A percentile compares a stretch with the other conserved stretches of the same genome.
These are phyloP conservation scores for Voacanga thouarsii DNA, from an alignment of 257 asterid genomes.

Conservation along the genomic window DNA sequence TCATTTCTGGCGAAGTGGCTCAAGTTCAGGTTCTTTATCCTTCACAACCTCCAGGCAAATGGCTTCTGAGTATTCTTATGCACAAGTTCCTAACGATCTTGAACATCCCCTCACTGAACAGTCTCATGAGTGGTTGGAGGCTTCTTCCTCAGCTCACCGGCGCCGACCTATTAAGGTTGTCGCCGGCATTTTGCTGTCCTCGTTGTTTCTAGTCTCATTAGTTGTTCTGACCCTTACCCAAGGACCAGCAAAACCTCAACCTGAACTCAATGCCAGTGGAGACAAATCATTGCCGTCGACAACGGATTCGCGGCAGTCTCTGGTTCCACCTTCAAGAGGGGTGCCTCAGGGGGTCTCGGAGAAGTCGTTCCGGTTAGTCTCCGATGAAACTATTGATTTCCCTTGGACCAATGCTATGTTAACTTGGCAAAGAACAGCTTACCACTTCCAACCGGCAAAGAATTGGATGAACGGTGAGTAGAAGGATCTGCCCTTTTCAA, in stretches of 20 bases:
- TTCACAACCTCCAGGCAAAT: slow-evolving; percentile 18
- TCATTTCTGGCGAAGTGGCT: not conserved
- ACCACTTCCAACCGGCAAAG: slow-evolving; percentile 73
- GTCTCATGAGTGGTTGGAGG: slow-evolving; percentile 15
- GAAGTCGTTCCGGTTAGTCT: slow-evolving; percentile 47
- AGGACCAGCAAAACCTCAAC: slow-evolving; percentile 15
- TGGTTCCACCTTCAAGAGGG: slow-evolving; percentile 52
- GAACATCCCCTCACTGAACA: slow-evolving; percentile 38
- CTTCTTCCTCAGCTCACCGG: slow-evolving; percentile 25
- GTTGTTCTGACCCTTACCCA: slow-evolving; percentile 24
- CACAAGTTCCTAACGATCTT: slow-evolving; percentile 29
- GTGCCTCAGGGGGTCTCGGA: slow-evolving; percentile 74
- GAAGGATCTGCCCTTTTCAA: not conserved
- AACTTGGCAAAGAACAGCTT: slow-evolving; percentile 75
- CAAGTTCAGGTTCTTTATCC: not conserved
- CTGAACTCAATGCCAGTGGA: slow-evolving; percentile 9
- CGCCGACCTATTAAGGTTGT: slow-evolving; percentile 28
- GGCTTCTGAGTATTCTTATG: slow-evolving; percentile 30
- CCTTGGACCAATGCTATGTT: slow-evolving; percentile 73
- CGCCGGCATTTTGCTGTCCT: slow-evolving; percentile 38
- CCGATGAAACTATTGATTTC: slow-evolving; percentile 31
- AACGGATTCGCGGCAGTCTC: slow-evolving; percentile 20
- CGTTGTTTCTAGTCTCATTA: slow-evolving; percentile 30
- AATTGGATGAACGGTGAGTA: slow-evolving; percentile 78
- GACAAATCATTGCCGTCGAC: slow-evolving; percentile 11